A percentile compares a stretch with the other conserved stretches of the same genome.
Evolutionary conservation across 1,284 basidiomycete genomes (phyloP).

Genomic region (Heliocybe sulcata): DNA sequence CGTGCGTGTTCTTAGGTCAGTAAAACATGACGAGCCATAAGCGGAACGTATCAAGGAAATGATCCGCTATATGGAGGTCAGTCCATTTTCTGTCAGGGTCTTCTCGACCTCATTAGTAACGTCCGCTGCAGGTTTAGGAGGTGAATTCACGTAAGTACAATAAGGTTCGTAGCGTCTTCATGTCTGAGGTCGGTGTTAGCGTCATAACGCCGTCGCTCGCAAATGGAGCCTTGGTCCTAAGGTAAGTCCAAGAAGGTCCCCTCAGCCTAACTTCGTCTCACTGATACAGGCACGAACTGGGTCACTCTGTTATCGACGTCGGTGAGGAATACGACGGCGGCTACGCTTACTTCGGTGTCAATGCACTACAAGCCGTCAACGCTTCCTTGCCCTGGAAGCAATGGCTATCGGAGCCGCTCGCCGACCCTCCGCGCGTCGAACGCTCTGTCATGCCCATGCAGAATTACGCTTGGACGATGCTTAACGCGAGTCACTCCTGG

Average conservation of each 20-base stretch:
- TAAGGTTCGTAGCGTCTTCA: neutral
- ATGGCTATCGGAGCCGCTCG: constrained; percentile 49
- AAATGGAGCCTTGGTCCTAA: constrained; percentile 73
- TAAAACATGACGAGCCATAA: neutral
- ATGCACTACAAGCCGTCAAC: constrained; percentile 43
- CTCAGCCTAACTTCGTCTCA: neutral
- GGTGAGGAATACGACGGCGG: constrained; percentile 89
- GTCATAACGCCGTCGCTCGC: constrained; percentile 74
- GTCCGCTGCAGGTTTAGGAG: constrained; percentile 54
- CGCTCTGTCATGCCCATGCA: constrained; percentile 74
- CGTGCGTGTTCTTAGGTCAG: constrained; percentile 12
- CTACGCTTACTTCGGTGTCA: constrained; percentile 68
- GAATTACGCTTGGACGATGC: constrained; percentile 66
- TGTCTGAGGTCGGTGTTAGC: constrained; percentile 26
- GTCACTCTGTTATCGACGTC: constrained; percentile 73
- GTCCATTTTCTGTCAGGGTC: constrained; percentile 8
- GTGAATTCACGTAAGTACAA: constrained; percentile 67
- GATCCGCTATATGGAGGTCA: constrained; percentile 77
- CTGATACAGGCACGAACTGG: constrained; percentile 63
- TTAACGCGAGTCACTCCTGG: constrained; percentile 58
- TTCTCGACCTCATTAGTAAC: neutral
- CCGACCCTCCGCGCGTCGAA: constrained; percentile 39
- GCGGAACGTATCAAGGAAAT: constrained; percentile 42
- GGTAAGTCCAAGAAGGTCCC: too few relatives aligned
- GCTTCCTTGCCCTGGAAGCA: constrained; percentile 59